Conservation (phyloP, 129 eudicot species). For the Mikania micrantha region DNA sequence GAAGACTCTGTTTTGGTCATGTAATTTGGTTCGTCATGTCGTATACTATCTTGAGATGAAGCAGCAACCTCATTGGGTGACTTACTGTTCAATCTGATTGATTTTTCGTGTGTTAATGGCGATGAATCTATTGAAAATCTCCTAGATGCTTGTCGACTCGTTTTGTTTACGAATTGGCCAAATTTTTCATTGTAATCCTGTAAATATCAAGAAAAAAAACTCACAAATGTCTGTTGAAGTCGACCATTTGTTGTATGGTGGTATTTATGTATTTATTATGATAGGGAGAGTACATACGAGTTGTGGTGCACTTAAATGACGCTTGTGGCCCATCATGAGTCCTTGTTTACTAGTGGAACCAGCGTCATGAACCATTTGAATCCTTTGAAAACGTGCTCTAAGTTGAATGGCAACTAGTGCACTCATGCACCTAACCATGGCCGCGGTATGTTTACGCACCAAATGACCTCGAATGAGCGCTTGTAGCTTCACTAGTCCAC, state of each 20-base stretch:
- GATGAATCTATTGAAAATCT: conserved; percentile 29
- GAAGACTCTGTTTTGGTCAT: conserved; percentile 68
- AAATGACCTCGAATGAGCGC: conserved; percentile 71
- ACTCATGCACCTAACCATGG: conserved; percentile 57
- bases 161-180: conserved; percentile 25
- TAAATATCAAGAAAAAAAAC: background rate
- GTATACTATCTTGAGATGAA: conserved; percentile 15
- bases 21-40: conserved; percentile 38
- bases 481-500: conserved; percentile 75
- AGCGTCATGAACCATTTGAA: conserved; percentile 38
- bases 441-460: conserved; percentile 59
- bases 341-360: background rate
- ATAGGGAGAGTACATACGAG: conserved; percentile 6
- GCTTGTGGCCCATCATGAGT: conserved; percentile 6
- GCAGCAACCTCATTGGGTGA: conserved; percentile 22
- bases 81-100: conserved; percentile 16
- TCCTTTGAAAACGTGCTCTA: conserved; percentile 68
- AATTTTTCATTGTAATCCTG: conserved; percentile 29
- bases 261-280: too few species aligned
- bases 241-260: too few species aligned
- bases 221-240: background rate
- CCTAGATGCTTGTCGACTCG: conserved; percentile 20
- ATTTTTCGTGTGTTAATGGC: conserved; percentile 14
- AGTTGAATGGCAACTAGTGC: conserved; percentile 68
- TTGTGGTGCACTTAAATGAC: conserved; percentile 19